Base-by-base conservation (phyloP, 2,329 filamentous ascomycete species). In the Colletotrichum sp. region DNA sequence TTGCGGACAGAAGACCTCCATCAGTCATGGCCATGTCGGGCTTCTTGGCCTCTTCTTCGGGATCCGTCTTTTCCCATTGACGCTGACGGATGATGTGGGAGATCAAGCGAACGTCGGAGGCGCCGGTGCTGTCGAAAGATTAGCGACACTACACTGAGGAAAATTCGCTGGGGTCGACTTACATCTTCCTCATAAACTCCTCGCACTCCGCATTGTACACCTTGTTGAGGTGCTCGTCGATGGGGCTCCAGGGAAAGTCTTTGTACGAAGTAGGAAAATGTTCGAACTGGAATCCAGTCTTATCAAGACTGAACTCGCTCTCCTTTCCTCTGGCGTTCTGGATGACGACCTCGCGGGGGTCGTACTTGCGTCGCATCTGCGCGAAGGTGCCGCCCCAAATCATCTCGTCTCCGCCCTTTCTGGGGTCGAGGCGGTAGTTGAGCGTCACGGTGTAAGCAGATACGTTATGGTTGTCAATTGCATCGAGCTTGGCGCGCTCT, bases 351-450 rank as follows among this genome's bases (percentile, higher is more conserved):
- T 30, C 59, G 8, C 34, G 52, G 3, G 63, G 70, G n/a, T 72
- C 70, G 16, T 72, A 69, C 15, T 69, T 72, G 10, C 70, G 63
- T 8, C 70, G 70, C 70, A 72, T 72, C 15, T 72, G 70, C 1
- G 70, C 70, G 32, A 72, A 72, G n/a, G 70, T 72, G 10, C 70
- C 70, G 9, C 70, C 70, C 70, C 70, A 72, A 7, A 72, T 68
- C 63, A 72, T 34, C 52, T 72, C 63, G 26, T 72, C 70, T 3
- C 70, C 70, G 4, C 70, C 70, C n/a, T 72, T 72, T 3, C 6
- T 72, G 5, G 70, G 70, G 49, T 16, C 13, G 18, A 72, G 70
- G 16, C 70, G 70, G n/a, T 72, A 72, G 32, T 72, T 72, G 7
- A 72, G 70, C 10, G 9, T 72, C 5, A 15, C 49, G 4, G 24